A percentile compares a stretch with the other conserved stretches of the same genome.
These are phyloP conservation scores for Emmonsiellopsis sp. DNA, from an alignment of 2,329 filamentous ascomycete genomes.

Conservation along the genomic window DNA sequence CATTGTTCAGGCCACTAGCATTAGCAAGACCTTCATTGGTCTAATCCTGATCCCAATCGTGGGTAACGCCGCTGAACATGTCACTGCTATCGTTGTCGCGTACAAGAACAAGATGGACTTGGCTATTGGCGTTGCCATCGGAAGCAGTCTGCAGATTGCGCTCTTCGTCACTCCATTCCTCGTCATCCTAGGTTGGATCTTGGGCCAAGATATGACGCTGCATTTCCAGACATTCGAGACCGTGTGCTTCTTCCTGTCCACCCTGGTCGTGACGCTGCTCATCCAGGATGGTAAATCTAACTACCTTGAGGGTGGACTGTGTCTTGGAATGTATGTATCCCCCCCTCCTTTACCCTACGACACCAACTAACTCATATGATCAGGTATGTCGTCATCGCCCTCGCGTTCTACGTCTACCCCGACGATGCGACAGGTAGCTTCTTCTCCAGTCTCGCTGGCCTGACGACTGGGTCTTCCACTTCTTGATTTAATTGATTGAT, in stretches of 20 bases:
- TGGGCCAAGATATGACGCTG: slow-evolving; percentile 62
- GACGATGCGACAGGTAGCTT: slow-evolving; percentile 22
- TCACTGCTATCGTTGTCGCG: slow-evolving; percentile 71
- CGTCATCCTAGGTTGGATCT: slow-evolving; percentile 71
- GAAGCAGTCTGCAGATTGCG: slow-evolving; percentile 73
- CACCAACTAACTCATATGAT: slow-evolving; percentile 5
- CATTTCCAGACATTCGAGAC: slow-evolving; percentile 76
- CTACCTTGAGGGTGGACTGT: slow-evolving; percentile 73
- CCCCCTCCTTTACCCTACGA: not conserved
- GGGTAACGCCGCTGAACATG: slow-evolving; percentile 71
- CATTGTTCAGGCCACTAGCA: slow-evolving; percentile 58
- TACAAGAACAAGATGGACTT: slow-evolving; percentile 59
- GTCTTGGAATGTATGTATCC: slow-evolving; percentile 42
- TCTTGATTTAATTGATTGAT: not conserved
- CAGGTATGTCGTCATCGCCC: slow-evolving; percentile 36
- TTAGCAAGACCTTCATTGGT: slow-evolving; percentile 75
- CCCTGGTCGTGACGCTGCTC: slow-evolving; percentile 62
- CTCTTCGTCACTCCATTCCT: slow-evolving; percentile 71
- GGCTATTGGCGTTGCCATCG: slow-evolving; percentile 71
- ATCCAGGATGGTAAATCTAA: slow-evolving; percentile 77
- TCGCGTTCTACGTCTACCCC: slow-evolving; percentile 41
- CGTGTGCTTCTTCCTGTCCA: slow-evolving; percentile 65
- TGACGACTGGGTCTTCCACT: not conserved
- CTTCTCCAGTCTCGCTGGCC: not conserved
- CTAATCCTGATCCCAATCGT: slow-evolving; percentile 71